phyloP scores from a whole-genome alignment of 352 stramenopile genomes.

The Pythium monospermum region DNA sequence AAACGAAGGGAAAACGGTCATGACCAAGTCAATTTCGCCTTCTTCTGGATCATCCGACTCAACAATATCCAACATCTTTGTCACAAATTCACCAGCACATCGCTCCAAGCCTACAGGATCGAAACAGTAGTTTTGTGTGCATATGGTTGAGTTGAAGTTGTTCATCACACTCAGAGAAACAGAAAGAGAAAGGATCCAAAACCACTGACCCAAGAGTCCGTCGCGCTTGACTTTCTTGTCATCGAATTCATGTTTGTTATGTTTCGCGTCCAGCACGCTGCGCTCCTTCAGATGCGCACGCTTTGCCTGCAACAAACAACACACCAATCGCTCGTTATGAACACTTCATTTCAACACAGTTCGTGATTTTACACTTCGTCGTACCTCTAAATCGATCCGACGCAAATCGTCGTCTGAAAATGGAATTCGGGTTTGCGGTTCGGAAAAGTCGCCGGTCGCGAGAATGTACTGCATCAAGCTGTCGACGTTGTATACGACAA shows the following conservation, averaged over 20 bases:
- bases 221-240: conserved; percentile 80
- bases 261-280: conserved; percentile 71
- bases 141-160: background rate
- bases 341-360: background rate
- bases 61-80: conserved; percentile 82
- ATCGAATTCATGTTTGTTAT: conserved; percentile 74
- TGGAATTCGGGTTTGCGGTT: conserved; percentile 83
- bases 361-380: background rate
- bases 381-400: conserved; percentile 68
- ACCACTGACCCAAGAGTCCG: conserved; percentile 64
- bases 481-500: conserved; percentile 86
- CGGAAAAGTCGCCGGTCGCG: conserved; percentile 83
- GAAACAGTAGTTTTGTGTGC: too few species aligned
- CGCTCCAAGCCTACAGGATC: conserved; percentile 72
- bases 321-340: background rate
- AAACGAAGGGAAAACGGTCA: conserved; percentile 86
- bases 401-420: conserved; percentile 81
- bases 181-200: too few species aligned
- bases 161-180: too few species aligned
- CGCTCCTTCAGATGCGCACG: conserved; percentile 52
- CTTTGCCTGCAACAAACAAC: conserved; percentile 33
- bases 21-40: conserved; percentile 76
- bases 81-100: conserved; percentile 82
- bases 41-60: conserved; percentile 77
- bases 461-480: conserved; percentile 87